Evolutionary conservation across 495 filamentous ascomycete genomes (phyloP).

Genomic region (Mytilinidion resinicola): DNA sequence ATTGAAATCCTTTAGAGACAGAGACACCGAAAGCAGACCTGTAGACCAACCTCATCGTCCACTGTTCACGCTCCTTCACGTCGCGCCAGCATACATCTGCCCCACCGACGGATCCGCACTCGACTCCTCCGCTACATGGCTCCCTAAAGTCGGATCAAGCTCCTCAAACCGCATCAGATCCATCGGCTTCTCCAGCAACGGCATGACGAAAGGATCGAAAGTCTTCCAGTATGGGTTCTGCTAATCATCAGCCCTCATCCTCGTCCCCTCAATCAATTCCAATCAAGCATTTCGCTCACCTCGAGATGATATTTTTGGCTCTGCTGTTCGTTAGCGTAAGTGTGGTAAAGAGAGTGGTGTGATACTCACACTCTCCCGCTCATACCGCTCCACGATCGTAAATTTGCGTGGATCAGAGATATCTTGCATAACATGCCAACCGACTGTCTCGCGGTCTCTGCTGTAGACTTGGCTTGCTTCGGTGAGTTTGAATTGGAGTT

Average conservation of each 20-base stretch:
- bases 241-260: neutral
- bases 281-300: neutral
- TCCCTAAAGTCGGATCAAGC: constrained; percentile 38
- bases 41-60: neutral
- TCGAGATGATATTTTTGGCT: constrained; percentile 56
- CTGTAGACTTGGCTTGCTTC: constrained; percentile 60
- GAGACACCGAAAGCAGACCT: neutral
- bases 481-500: constrained; percentile 59
- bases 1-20: neutral
- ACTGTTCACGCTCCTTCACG: neutral
- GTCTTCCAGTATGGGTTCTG: constrained; percentile 65
- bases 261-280: neutral
- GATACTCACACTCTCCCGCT: constrained; percentile 45
- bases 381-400: constrained; percentile 64
- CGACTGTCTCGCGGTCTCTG: constrained; percentile 59
- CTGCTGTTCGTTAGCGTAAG: constrained; percentile 21
- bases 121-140: constrained; percentile 15
- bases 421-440: constrained; percentile 65
- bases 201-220: constrained; percentile 60
- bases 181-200: constrained; percentile 58
- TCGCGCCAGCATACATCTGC: constrained; percentile 8
- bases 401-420: constrained; percentile 57
- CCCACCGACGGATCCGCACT: constrained; percentile 3
- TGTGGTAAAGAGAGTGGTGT: constrained; percentile 3
- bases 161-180: constrained; percentile 59